Conservation (phyloP, 1,139 yeast species). For the Hemisphaericaspora subhashii region DNA sequence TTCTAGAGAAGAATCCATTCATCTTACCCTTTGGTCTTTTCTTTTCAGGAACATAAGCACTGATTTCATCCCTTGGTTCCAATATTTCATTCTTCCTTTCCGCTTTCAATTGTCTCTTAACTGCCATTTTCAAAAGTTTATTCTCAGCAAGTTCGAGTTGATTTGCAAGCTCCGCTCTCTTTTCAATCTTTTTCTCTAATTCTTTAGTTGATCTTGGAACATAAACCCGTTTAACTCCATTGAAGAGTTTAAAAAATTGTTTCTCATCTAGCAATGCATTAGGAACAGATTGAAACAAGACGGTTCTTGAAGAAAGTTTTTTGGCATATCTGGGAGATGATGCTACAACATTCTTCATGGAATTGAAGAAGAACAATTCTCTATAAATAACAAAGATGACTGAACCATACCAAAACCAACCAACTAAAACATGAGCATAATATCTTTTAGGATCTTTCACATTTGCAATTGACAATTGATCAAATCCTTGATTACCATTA, state of each 20-base stretch:
- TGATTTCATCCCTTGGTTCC: conserved; percentile 52
- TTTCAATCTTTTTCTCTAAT: conserved; percentile 55
- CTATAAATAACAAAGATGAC: conserved; percentile 73
- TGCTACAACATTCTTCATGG: conserved; percentile 78
- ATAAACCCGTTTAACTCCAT: conserved; percentile 74
- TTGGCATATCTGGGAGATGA: conserved; percentile 79
- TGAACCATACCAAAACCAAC: conserved; percentile 76
- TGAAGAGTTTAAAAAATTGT: conserved; percentile 58
- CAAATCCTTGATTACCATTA: conserved; percentile 60
- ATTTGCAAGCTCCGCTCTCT: conserved; percentile 61
- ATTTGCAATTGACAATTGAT: conserved; percentile 76
- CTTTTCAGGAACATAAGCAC: conserved; percentile 68
- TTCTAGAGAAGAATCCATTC: conserved; percentile 54
- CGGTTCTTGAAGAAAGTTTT: conserved; percentile 72
- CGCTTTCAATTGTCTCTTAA: conserved; percentile 61
- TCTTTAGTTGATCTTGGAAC: conserved; percentile 68
- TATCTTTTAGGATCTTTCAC: conserved; percentile 57
- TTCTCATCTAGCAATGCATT: conserved; percentile 62
- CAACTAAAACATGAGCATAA: conserved; percentile 82
- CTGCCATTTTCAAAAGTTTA: conserved; percentile 56
- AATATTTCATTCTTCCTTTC: conserved; percentile 57
- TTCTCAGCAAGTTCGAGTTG: conserved; percentile 73
- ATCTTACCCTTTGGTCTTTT: conserved; percentile 73
- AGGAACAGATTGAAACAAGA: conserved; percentile 81
- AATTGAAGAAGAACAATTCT: conserved; percentile 76